Evolutionary conservation across 2,329 filamentous ascomycete species (phyloP).

Genomic region (Aspergillus clavatus): DNA sequence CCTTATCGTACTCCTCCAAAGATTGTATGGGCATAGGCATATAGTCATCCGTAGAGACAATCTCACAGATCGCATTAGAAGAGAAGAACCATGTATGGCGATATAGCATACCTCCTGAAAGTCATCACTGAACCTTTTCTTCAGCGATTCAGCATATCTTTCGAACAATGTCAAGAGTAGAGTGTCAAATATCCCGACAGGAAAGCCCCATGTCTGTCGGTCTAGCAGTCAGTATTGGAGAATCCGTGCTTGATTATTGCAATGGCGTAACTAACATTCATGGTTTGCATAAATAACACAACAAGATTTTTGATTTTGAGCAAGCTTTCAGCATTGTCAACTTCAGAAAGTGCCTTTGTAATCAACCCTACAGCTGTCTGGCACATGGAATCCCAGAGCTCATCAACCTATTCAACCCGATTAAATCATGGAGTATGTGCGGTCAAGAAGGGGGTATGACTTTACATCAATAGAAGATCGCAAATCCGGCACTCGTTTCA

Average conservation of each 20-base stretch:
- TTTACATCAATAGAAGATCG: conserved; percentile 73
- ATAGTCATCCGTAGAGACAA: conserved; percentile 89
- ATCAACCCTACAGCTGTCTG: conserved; percentile 79
- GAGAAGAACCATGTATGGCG: background rate
- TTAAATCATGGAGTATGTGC: conserved; percentile 7
- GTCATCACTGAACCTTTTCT: conserved; percentile 86
- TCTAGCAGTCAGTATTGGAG: background rate
- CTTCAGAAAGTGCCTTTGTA: conserved; percentile 67
- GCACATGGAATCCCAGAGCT: conserved; percentile 98
- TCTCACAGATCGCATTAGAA: conserved; percentile 35
- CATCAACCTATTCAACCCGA: conserved; percentile 64
- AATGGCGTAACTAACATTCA: conserved; percentile 64
- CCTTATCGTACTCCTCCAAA: conserved; percentile 87
- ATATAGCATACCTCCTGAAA: conserved; percentile 71
- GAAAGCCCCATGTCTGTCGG: conserved; percentile 77
- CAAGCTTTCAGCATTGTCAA: conserved; percentile 84
- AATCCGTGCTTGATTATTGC: conserved; percentile 6
- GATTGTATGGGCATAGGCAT: conserved; percentile 99
- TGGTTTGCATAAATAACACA: conserved; percentile 93
- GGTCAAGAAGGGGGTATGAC: conserved; percentile 20
- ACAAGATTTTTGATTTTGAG: conserved; percentile 94
- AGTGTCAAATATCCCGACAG: conserved; percentile 72
- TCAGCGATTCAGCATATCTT: conserved; percentile 88
- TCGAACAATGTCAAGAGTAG: conserved; percentile 87
- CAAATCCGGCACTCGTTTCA: conserved; percentile 78